Evolutionary conservation across 208 protist genomes (phyloP).

Genomic region (Trypanosoma rangeli): DNA sequence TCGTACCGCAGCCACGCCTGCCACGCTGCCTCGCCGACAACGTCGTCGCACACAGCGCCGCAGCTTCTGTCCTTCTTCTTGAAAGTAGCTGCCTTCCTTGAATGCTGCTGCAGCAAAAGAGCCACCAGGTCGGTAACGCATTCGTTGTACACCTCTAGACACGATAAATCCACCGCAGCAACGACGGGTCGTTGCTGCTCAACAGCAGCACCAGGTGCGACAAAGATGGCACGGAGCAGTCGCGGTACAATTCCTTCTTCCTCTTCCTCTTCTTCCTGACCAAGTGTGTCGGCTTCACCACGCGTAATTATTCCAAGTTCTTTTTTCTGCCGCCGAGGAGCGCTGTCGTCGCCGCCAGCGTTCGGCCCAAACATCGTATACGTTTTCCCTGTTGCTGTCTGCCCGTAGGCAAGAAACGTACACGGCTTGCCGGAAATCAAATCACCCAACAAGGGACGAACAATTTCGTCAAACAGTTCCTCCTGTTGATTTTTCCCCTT

Average conservation of each 20-base stretch:
- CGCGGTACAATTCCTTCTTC: conserved; percentile 55
- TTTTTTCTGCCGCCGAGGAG: neutral
- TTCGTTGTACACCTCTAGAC: conserved; percentile 85
- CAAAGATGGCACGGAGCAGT: conserved; percentile 52
- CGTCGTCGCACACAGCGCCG: neutral
- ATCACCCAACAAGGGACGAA: conserved; percentile 8
- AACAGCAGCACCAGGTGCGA: neutral
- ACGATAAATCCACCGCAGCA: conserved; percentile 47
- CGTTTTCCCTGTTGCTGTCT: conserved; percentile 85
- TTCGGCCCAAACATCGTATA: conserved; percentile 72
- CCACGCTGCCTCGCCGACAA: neutral
- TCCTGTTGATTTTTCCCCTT: neutral
- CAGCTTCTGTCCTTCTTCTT: conserved; percentile 1
- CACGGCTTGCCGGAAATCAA: conserved; percentile 11
- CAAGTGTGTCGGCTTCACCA: neutral
- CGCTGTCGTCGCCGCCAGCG: conserved; percentile 1
- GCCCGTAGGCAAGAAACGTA: conserved; percentile 77
- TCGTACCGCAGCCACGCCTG: conserved; percentile 6
- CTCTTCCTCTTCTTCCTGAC: neutral
- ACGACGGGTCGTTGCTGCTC: conserved; percentile 16
- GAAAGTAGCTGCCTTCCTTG: neutral
- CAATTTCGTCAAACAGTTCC: conserved; percentile 19
- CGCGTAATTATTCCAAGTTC: neutral
- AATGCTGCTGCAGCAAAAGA: conserved; percentile 21
- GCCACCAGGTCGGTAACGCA: conserved; percentile 66